Evolutionary conservation across 2,329 filamentous ascomycete genomes (phyloP).

Genomic region (Colletotrichum liaoningense): DNA sequence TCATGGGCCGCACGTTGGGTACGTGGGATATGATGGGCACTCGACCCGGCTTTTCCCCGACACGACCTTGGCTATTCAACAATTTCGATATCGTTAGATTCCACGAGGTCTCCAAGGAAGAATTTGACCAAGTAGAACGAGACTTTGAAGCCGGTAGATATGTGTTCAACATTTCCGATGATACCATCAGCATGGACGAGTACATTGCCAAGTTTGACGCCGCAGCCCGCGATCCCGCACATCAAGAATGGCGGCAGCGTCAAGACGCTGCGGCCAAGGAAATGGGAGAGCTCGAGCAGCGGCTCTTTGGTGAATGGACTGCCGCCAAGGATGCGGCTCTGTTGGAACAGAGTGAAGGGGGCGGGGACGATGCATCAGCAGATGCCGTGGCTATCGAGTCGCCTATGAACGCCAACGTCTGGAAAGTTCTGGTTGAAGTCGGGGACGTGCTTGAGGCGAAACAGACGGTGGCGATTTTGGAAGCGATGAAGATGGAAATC

Average conservation of each 20-base stretch:
- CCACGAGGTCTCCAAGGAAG: conserved; percentile 46
- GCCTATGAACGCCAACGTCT: conserved; percentile 62
- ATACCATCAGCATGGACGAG: conserved; percentile 44
- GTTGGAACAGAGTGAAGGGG: conserved; percentile 38
- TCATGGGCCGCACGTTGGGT: conserved; percentile 46
- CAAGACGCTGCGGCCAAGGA: conserved; percentile 35
- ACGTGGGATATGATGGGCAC: conserved; percentile 48
- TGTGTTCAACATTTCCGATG: conserved; percentile 41
- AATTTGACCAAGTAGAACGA: conserved; percentile 43
- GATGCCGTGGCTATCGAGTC: conserved; percentile 48
- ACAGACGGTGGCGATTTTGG: conserved; percentile 58
- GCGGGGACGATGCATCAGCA: conserved; percentile 30
- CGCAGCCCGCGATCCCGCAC: conserved; percentile 36
- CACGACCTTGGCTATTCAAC: conserved; percentile 50
- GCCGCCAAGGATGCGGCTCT: conserved; percentile 4
- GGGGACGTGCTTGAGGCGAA: conserved; percentile 54
- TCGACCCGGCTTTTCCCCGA: conserved; percentile 43
- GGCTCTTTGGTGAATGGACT: conserved; percentile 46
- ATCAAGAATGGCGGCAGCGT: conserved; percentile 37
- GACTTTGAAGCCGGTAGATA: conserved; percentile 47
- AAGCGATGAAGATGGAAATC: conserved; percentile 70
- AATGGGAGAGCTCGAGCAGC: conserved; percentile 40
- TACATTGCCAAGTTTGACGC: conserved; percentile 40
- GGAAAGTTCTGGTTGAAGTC: conserved; percentile 59
- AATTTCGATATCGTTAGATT: conserved; percentile 49